Evolutionary conservation across 306 rosid species (phyloP), one percentile per base, ranked within the genome.

Genomic region (Glycyrrhiza uralensis): DNA sequence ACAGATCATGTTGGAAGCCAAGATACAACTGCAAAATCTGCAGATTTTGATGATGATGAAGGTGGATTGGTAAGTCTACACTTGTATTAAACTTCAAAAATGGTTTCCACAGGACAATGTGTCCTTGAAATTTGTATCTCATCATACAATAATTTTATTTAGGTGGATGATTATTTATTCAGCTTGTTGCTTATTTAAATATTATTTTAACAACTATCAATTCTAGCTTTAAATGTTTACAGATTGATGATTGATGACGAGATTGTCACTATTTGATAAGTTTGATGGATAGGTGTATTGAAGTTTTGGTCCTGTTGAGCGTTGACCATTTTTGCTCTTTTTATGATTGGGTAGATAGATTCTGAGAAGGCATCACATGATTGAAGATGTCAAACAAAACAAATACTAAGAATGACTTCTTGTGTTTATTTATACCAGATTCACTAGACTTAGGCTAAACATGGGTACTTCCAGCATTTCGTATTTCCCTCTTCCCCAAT

Each of bases 41-140:
- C 97, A 9, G 97, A 94, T 68, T 92, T 94, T 75, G 99, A 94
- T 81, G 99, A 94, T 33, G 99, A 94, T 79, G 99, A 94, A 28
- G 93, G 99, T 46, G 99, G 99, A 69, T 82, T 94, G 97, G 99
- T 94, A 74, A 77, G 89, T 79, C 61, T 33, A 30, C 63, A 66
- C 14, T 36, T 23, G 7, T 19, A 18, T 52, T 9, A 17, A 49
- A 54, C 35, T 26, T 42, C 11, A 11, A 39, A 44, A 64, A 15
- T 50, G 42, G 46, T 63, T 67, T 38, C 30, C 17, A 9, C 33
- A 12, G 22, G 76, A 38, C 13, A 47, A 7, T 61, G 6, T 36
- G 29, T 33, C 69, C 30, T 66, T 67, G 26, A 15, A 49, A 49
- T 33, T 22, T 64, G 3, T 30, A 18, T 38, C 29, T 72, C 45